Percentiles rank a stretch among this genome's conserved stretches.
Evolutionary conservation across 306 rosid genomes (phyloP).

Genomic region (Cyamopsis tetragonoloba): DNA sequence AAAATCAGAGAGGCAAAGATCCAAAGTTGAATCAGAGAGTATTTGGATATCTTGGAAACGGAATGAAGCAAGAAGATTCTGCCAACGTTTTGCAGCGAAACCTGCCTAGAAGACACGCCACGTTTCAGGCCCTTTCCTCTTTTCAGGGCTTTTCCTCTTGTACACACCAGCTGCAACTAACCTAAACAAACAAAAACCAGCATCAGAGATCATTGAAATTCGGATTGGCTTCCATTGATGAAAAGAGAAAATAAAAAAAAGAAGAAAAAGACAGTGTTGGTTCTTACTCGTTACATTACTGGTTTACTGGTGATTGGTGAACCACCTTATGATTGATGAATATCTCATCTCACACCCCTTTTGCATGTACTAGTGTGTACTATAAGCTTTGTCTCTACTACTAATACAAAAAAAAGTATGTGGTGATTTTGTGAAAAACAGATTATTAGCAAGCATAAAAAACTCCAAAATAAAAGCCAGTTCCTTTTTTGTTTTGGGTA

Average conservation of each 20-base stretch:
- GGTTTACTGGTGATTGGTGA: background rate
- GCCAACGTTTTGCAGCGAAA: slow-evolving; percentile 3
- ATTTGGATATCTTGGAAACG: slow-evolving; percentile 26
- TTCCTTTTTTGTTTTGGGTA: too few species aligned
- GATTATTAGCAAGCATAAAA: too few species aligned
- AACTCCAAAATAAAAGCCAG: too few species aligned
- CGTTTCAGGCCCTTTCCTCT: slow-evolving; percentile 9
- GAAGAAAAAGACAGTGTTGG: background rate
- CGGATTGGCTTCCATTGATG: background rate
- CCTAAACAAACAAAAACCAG: background rate
- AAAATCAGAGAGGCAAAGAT: slow-evolving; percentile 10
- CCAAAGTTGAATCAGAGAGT: slow-evolving; percentile 16
- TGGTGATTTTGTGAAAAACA: background rate
- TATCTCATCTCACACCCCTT: background rate
- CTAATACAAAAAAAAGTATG: too few species aligned
- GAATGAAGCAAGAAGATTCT: slow-evolving; percentile 29
- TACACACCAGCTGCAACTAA: slow-evolving; percentile 18
- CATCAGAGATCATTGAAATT: background rate
- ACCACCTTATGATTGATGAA: background rate
- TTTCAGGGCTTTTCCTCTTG: slow-evolving; percentile 1
- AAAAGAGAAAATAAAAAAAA: background rate
- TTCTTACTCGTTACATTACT: slow-evolving; percentile 16
- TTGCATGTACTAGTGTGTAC: background rate
- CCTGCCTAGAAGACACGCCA: slow-evolving; percentile 34
- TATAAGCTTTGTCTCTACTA: too few species aligned